Evolutionary conservation across 768 basidiomycete genomes (phyloP).

Genomic region (Podaxis carcinomalis): DNA sequence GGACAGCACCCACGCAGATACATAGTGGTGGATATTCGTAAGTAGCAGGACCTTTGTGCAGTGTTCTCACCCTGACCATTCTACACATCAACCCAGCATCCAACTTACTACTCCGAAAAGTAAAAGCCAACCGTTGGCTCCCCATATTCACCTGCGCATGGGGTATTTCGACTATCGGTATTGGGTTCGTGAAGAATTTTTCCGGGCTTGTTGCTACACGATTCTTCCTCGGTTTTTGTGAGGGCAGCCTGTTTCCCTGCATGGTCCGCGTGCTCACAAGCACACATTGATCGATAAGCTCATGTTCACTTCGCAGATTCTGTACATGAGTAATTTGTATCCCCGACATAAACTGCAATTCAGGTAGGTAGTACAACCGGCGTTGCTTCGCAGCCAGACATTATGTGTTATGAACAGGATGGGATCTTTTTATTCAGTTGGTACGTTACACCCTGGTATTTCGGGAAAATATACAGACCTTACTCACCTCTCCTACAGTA

Average conservation of each 20-base stretch:
- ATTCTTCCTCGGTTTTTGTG: slow-evolving; percentile 23
- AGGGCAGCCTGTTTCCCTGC: slow-evolving; percentile 29
- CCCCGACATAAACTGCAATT: slow-evolving; percentile 27
- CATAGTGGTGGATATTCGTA: slow-evolving; percentile 4
- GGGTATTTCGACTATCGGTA: not conserved
- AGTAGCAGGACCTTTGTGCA: not conserved
- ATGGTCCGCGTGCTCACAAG: slow-evolving; percentile 18
- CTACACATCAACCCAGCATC: not conserved
- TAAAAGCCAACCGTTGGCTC: slow-evolving; percentile 2
- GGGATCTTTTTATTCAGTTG: slow-evolving; percentile 34
- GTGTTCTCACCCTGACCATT: not conserved
- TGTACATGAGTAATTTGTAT: slow-evolving; percentile 35
- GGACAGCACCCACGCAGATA: not conserved
- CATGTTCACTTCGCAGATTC: not conserved
- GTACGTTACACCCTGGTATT: slow-evolving; percentile 25
- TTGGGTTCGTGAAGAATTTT: slow-evolving; percentile 24
- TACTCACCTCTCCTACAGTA: slow-evolving; percentile 24
- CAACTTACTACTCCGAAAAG: not conserved
- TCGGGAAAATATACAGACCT: slow-evolving; percentile 20
- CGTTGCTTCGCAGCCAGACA: too few relatives aligned
- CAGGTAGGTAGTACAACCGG: too few relatives aligned
- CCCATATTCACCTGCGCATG: slow-evolving; percentile 2
- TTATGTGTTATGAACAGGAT: slow-evolving; percentile 18
- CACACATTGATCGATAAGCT: not conserved
- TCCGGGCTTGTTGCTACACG: slow-evolving; percentile 22